Conservation (phyloP, 495 filamentous ascomycete genomes). For the Penicillium taxi region DNA sequence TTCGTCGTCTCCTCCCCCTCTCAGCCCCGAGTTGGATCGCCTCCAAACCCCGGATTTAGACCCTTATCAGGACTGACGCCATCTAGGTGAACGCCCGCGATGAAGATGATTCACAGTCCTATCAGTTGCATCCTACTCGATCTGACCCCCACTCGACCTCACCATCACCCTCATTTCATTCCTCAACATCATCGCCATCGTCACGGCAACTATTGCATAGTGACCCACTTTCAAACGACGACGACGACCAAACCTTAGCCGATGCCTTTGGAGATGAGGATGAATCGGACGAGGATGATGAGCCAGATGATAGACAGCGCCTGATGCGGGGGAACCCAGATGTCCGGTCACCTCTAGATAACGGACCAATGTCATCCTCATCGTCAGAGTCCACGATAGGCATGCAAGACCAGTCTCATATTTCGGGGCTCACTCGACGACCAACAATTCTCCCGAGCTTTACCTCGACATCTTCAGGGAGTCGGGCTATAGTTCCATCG, state of each 20-base stretch:
- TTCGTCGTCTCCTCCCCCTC: constrained; percentile 39
- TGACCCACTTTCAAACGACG: constrained; percentile 47
- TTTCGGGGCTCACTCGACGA: constrained; percentile 32
- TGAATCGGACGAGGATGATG: constrained; percentile 62
- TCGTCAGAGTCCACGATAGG: constrained; percentile 30
- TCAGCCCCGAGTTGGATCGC: constrained; percentile 8
- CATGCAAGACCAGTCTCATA: constrained; percentile 16
- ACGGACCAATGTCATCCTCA: constrained; percentile 21
- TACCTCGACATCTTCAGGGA: constrained; percentile 26
- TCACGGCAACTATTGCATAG: constrained; percentile 46
- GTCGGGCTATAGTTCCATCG: constrained; percentile 45
- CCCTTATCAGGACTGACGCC: constrained; percentile 10
- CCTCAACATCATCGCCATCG: constrained; percentile 66
- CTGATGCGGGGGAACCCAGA: constrained; percentile 66
- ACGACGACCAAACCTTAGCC: constrained; percentile 69
- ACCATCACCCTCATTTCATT: constrained; percentile 90
- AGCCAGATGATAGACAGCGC: constrained; percentile 73
- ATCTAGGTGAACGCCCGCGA: constrained; percentile 47
- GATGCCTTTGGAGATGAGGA: constrained; percentile 80
- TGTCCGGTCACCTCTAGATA: constrained; percentile 26
- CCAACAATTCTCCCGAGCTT: constrained; percentile 48
- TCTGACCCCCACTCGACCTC: constrained; percentile 59
- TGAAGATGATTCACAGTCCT: constrained; percentile 41
- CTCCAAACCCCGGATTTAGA: constrained; percentile 8
- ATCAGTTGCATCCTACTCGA: constrained; percentile 31